Percentiles rank a stretch among this genome's conserved stretches.
Conservation (phyloP, 2,329 filamentous ascomycete species). For the Ciborinia camelliae region DNA sequence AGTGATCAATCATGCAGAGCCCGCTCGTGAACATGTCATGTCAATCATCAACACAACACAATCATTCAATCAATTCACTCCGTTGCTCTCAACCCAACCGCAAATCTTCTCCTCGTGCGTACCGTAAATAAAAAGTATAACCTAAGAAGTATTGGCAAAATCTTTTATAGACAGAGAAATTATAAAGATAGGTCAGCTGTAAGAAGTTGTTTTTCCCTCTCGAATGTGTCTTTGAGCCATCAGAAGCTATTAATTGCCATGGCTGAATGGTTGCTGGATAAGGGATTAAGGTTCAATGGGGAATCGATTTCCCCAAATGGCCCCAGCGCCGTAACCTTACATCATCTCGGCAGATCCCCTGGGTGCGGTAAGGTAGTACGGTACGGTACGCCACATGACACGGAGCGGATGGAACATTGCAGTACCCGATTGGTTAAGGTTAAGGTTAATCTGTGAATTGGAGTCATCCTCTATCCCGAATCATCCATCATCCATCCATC, state of each 20-base stretch:
- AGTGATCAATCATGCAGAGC: conserved; percentile 19
- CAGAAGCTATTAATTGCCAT: too few species aligned
- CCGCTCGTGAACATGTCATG: conserved; percentile 20
- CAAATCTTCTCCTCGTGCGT: background rate
- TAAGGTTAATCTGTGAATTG: background rate
- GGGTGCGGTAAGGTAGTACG: too few species aligned
- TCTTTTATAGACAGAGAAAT: background rate
- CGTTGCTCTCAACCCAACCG: too few species aligned
- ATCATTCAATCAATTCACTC: background rate
- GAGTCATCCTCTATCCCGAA: too few species aligned
- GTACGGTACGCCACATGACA: background rate
- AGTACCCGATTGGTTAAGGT: background rate
- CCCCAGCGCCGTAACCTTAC: background rate
- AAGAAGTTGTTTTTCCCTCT: background rate
- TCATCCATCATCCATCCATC: background rate
- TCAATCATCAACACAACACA: background rate
- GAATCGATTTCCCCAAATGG: background rate
- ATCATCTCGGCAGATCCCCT: background rate
- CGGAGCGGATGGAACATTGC: background rate
- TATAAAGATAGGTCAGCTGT: background rate
- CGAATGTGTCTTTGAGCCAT: background rate
- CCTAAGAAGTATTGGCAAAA: background rate
- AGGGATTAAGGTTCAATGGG: background rate
- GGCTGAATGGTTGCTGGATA: too few species aligned
- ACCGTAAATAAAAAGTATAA: background rate